These are phyloP conservation scores for Fraxinus paxiana DNA, from an alignment of 305 asterid species.

Conservation along the genomic window DNA sequence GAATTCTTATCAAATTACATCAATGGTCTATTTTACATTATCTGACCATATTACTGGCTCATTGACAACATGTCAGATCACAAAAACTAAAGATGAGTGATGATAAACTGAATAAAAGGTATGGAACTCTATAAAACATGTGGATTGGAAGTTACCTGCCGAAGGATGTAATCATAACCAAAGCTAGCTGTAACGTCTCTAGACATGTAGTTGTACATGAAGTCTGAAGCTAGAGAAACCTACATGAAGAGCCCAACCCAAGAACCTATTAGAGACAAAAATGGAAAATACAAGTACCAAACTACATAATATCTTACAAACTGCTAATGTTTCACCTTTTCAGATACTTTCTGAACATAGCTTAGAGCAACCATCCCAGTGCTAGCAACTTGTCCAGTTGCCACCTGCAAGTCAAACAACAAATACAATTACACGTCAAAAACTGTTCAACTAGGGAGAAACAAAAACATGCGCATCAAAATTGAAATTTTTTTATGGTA, in stretches of 20 bases:
- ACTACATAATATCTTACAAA: conserved; percentile 2
- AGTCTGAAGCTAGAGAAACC: conserved; percentile 92
- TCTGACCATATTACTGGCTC: not conserved
- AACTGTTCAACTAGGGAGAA: not conserved
- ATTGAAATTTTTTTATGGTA: not conserved
- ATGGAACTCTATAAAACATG: not conserved
- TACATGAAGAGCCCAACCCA: conserved; percentile 26
- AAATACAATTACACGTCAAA: not conserved
- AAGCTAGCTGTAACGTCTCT: conserved; percentile 79
- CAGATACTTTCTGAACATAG: conserved; percentile 90
- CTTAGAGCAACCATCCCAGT: conserved; percentile 86
- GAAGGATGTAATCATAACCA: conserved; percentile 90
- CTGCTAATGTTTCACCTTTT: conserved; percentile 47
- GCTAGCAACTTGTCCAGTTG: conserved; percentile 93
- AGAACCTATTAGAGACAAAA: not conserved
- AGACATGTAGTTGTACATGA: conserved; percentile 84
- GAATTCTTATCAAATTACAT: conserved; percentile 1
- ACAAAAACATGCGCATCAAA: not conserved
- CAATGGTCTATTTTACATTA: not conserved
- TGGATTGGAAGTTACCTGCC: conserved; percentile 56
- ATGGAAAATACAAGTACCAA: not conserved
- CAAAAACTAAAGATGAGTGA: not conserved
- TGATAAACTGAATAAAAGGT: not conserved
- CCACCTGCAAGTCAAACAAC: conserved; percentile 48
- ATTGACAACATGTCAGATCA: not conserved